These are phyloP conservation scores for Eucalyptus camaldulensis DNA, from an alignment of 345 rosid species.

Conservation along the genomic window DNA sequence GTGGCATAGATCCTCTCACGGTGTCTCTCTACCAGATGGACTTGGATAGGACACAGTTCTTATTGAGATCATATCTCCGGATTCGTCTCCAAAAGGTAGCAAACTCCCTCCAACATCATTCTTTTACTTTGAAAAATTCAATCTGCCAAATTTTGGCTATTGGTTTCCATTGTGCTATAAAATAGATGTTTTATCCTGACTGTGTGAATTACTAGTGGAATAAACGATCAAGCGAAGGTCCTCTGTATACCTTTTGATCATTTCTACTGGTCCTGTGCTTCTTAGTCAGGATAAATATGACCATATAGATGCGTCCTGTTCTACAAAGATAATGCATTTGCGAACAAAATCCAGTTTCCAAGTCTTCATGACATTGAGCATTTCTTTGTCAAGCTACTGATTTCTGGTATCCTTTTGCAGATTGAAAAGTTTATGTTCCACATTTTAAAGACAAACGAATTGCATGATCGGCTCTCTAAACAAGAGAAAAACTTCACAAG, in stretches of 20 bases:
- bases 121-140: background rate
- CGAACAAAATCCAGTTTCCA: background rate
- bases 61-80: slow-evolving; percentile 83
- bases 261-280: background rate
- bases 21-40: slow-evolving; percentile 88
- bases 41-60: slow-evolving; percentile 66
- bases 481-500: slow-evolving; percentile 50
- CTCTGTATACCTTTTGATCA: background rate
- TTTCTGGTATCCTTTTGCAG: slow-evolving; percentile 12
- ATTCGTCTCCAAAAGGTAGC: slow-evolving; percentile 74
- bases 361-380: background rate
- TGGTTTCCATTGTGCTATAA: background rate
- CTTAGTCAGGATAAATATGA: background rate
- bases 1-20: slow-evolving; percentile 45
- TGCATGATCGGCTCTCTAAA: slow-evolving; percentile 37
- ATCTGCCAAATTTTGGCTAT: background rate
- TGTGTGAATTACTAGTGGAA: background rate
- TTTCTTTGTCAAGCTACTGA: background rate
- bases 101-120: background rate
- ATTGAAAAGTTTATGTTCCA: slow-evolving; percentile 73
- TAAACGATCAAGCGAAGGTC: background rate
- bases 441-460: slow-evolving; percentile 35
- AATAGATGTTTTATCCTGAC: background rate
- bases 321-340: too few relatives aligned
- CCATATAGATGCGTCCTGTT: background rate